phyloP scores from a whole-genome alignment of 345 rosid genomes.

The Citrus glauca region DNA sequence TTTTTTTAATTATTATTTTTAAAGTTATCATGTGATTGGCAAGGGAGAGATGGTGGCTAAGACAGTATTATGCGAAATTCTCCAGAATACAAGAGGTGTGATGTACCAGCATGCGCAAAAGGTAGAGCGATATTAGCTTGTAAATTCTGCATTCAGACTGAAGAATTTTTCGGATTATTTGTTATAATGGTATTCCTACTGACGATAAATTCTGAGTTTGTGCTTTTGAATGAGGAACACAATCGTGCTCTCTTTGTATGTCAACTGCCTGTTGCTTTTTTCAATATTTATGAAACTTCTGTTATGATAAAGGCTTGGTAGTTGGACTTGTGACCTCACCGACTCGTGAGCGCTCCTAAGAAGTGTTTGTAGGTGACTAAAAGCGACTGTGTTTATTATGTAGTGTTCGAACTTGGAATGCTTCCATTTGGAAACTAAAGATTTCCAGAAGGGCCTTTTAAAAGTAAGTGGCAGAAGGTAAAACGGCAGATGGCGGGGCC shows the following conservation, averaged over 20 bases:
- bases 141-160: neutral
- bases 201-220: neutral
- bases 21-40: neutral
- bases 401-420: neutral
- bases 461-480: neutral
- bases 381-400: neutral
- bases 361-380: neutral
- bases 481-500: neutral
- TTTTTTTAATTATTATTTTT: neutral
- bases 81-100: neutral
- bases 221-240: neutral
- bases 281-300: too few species aligned
- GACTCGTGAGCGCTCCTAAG: neutral
- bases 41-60: neutral
- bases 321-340: neutral
- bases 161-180: neutral
- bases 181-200: neutral
- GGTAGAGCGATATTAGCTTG: neutral
- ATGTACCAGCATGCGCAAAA: neutral
- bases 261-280: neutral
- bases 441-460: too few species aligned
- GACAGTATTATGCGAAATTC: neutral
- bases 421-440: neutral
- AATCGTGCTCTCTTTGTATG: neutral
- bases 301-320: neutral